phyloP scores from a whole-genome alignment of 2,329 filamentous ascomycete genomes.

The Dendrostoma leiphaemia region DNA sequence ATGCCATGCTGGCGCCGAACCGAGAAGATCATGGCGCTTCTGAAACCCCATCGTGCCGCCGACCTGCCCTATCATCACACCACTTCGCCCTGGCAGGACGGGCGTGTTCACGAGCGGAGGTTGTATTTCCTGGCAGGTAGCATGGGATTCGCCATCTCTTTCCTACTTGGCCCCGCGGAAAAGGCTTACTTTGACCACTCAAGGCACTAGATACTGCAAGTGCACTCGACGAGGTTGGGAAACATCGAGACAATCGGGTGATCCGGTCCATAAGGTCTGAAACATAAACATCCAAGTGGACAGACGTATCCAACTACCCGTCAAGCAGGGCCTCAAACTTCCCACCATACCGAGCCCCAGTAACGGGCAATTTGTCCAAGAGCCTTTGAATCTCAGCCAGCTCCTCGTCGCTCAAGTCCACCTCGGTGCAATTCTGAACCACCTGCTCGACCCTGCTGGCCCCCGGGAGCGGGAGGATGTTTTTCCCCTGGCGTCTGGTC shows the following conservation, averaged over 20 bases:
- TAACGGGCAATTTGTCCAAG: constrained; percentile 43
- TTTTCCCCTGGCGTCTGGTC: constrained; percentile 53
- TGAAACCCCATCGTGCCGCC: background rate
- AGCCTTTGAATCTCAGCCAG: constrained; percentile 48
- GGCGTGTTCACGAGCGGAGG: no score
- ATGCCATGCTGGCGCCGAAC: background rate
- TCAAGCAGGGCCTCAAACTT: constrained; percentile 1
- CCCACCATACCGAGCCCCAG: constrained; percentile 45
- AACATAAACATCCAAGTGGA: background rate
- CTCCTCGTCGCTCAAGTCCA: constrained; percentile 50
- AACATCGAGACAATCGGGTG: no score
- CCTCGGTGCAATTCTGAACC: constrained; percentile 53
- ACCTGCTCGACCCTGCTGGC: constrained; percentile 55
- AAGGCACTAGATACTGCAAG: no score
- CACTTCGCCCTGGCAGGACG: background rate
- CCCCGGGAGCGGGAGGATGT: constrained; percentile 61
- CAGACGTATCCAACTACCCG: background rate
- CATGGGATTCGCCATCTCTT: no score
- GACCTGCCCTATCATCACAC: background rate
- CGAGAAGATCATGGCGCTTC: background rate
- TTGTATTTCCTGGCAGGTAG: no score
- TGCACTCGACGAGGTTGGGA: no score
- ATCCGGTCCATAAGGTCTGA: no score
- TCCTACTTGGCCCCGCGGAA: no score
- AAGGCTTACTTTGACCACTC: no score